Base-by-base conservation (phyloP, 2,329 filamentous ascomycete species). In the Chaetomiaceae sp. region DNA sequence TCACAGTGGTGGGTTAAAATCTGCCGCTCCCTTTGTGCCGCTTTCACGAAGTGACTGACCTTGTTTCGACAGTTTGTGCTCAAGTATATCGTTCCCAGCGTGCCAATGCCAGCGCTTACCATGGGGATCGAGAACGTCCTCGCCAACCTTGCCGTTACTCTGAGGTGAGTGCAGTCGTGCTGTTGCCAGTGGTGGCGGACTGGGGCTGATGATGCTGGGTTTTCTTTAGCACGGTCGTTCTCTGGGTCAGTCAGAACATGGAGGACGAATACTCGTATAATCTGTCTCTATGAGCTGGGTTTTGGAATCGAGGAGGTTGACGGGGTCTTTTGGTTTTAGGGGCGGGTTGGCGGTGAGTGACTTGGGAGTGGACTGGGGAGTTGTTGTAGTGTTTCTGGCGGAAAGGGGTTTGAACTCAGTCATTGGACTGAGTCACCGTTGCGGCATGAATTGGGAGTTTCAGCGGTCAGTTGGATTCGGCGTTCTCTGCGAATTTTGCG, bases 221-320 rank as follows among this genome's bases (percentile, higher is more conserved):
- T 4, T 11, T 15, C 3, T 11, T 15, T 59, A 82, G 81, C 69
- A 80, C 79, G 20, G 82, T 84, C 44, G 78, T 85, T 56, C 75
- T 87, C 38, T 87, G 83, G 83, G 70, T 87, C 51, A 83, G 79
- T 70, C 83, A 87, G 75, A 87, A 87, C 64, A 85, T 87, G 80
- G 83, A 87, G 72, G 83, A 86, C 64, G 83, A 87, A 69, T 87
- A 86, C 63, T 78, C 82, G 43, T 87, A 87, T 69, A 86, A 85
- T 68, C 69, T 87, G 61, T 77, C 82, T 55, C 73, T 87, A 58
- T 84, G 68, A 71, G 53, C 5, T 12, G 8, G 23, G n/a, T 8
- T 25, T 3, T n/a, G 1, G 17, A 19, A 17, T 29, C 27, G 17
- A 14, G 34, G 44, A 5, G 5, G 17, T 33, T 15, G 31, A 20